Evolutionary conservation across 2,329 filamentous ascomycete species (phyloP), one percentile per base, ranked within the genome.

Genomic region (Pseudogymnoascus sp.): DNA sequence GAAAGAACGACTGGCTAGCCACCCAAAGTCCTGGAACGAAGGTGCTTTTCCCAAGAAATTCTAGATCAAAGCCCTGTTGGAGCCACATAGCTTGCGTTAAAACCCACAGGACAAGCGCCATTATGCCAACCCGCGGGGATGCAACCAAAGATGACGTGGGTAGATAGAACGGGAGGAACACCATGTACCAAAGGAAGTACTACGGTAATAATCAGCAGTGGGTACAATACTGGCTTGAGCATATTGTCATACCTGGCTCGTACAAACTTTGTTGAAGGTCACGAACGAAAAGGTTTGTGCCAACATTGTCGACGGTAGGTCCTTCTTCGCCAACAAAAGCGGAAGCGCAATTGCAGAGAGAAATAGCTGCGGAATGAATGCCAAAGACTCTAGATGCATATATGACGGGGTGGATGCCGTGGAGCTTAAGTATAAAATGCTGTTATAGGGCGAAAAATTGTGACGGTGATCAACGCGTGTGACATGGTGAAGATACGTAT

Each of bases 131-230:
- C 5, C 72, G 71, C 0, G 84, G 84, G 2, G 77, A 80, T 4
- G 74, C 76, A 0, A 96, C 77, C 12, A 97, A 81, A 0, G 89
- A 88, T 0, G 93, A 97, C 38, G 78, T 78, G 0, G 93, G 92
- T 0, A 99, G 86, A 73, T 97, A 96, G 60, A 97, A 87, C 0
- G 95, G 95, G 2, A 98, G 80, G 69, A 99, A 90, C 67, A 97
- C 85, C 76, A 97, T 87, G 76, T 99, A 98, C 95, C 95, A 99
- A 60, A 99, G 84, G 75, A 99, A 99, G 75, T 99, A 99, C 91
- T 96, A 60, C 33, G 10, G 31, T 6, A 6, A 60, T 38, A 19
- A 14, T 43, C 24, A 56, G 26, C 22, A 12, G 33, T 50, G 35
- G n/a, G 28, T 31, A 33, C 24, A 60, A 61, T 43, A 19, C 16